Evolutionary conservation across 2,329 filamentous ascomycete genomes (phyloP), one percentile per base, ranked within the genome.

Genomic region (Chrysoporthe puriensis): DNA sequence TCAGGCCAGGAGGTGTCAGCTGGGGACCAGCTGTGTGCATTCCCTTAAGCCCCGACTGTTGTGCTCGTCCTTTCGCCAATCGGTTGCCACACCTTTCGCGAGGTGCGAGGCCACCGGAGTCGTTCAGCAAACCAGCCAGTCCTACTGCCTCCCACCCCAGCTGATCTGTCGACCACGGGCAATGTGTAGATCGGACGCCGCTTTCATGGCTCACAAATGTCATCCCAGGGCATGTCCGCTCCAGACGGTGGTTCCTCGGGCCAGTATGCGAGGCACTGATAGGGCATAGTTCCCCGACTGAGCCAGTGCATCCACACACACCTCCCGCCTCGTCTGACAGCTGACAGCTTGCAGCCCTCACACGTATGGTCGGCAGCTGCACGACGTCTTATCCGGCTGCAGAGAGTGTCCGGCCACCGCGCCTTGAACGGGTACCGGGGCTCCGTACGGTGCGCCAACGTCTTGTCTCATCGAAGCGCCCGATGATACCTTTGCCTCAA

Each of bases 301-400:
- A n/a, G 34, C 56, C 56, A 40, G 21, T 6, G 32, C n/a, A 34
- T 44, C 43, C 43, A 62, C 43, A 32, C 43, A 62, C 32, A 50
- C 62, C 40, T 11, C 9, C 44, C 63, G 54, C 52, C 63, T 64
- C 42, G 26, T 32, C 63, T 59, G 63, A 64, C 63, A 64, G 54
- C 54, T 58, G 52, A 46, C 52, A 44, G 14, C 62, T 42, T 43
- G 32, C 54, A 50, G 54, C 4, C 2, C 32, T 26, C 62, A 46
- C 26, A 32, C 43, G 26, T n/a, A 40, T 50, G 26, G 52, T 42
- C 44, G 62, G 36, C 42, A 40, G 62, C 48, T 58, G 43, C 34
- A 48, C 34, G 44, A 26, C 48, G 42, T 42, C 54, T 48, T 58
- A 57, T 64, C 60, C 60, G 32, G 43, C 44, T 62, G 60, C 44